phyloP scores from a whole-genome alignment of 352 stramenopile species.

The Phytophthora meadii region DNA sequence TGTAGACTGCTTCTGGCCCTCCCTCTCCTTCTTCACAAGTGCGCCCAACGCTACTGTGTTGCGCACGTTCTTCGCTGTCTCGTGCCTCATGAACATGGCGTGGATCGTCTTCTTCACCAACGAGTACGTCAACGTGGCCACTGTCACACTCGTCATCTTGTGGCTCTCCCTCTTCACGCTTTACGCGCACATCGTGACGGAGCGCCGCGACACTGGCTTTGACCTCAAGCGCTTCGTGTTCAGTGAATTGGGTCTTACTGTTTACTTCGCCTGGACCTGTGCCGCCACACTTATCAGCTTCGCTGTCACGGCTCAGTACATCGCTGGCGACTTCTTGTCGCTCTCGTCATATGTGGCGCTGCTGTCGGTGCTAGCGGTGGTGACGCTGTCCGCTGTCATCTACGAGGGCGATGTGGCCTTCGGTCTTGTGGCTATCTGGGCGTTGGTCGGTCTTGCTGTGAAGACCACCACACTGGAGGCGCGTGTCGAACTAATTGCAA shows the following conservation, averaged over 20 bases:
- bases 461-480: conserved; percentile 62
- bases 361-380: conserved; percentile 62
- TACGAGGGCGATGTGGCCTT: conserved; percentile 70
- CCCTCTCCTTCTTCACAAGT: conserved; percentile 64
- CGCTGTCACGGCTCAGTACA: conserved; percentile 63
- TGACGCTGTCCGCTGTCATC: conserved; percentile 62
- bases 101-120: conserved; percentile 79
- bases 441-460: conserved; percentile 56
- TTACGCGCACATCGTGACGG: conserved; percentile 60
- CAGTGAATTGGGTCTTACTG: conserved; percentile 64
- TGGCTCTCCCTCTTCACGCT: conserved; percentile 68
- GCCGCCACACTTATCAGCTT: conserved; percentile 77
- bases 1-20: conserved; percentile 72
- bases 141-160: conserved; percentile 55
- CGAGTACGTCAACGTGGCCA: conserved; percentile 71
- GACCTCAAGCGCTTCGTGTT: conserved; percentile 56
- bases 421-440: conserved; percentile 68
- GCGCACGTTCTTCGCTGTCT: conserved; percentile 65
- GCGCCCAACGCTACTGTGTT: conserved; percentile 54
- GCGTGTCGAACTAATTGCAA: conserved; percentile 49
- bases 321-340: conserved; percentile 54
- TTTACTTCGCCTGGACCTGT: conserved; percentile 83
- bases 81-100: conserved; percentile 72
- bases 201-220: conserved; percentile 51
- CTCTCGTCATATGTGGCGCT: conserved; percentile 64